A percentile compares a stretch with the other conserved stretches of the same genome.
phyloP scores from a whole-genome alignment of 352 stramenopile species.

The Globisporangium radiosum region DNA sequence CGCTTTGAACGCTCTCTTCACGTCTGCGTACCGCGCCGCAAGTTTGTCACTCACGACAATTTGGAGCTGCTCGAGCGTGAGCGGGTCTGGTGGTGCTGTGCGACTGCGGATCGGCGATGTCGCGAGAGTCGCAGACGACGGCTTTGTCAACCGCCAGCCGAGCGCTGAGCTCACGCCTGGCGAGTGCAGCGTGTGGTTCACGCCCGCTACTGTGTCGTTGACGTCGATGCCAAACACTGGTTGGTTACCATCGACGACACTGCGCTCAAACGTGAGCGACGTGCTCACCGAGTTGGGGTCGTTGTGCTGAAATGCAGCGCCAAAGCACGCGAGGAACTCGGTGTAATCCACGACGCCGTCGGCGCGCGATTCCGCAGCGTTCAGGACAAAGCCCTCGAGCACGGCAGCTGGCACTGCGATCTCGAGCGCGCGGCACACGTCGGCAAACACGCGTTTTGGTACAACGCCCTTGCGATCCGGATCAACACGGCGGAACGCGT shows the following conservation, averaged over 20 bases:
- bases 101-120: background rate
- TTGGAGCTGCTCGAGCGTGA: constrained; percentile 53
- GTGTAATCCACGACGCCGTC: constrained; percentile 43
- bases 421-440: constrained; percentile 27
- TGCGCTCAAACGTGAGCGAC: constrained; percentile 42
- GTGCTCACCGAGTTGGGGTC: constrained; percentile 63
- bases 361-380: constrained; percentile 9
- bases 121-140: background rate
- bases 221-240: constrained; percentile 12
- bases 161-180: constrained; percentile 35
- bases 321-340: constrained; percentile 59
- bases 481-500: constrained; percentile 46
- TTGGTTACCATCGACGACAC: constrained; percentile 14
- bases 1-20: constrained; percentile 38
- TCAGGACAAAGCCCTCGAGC: constrained; percentile 40
- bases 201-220: constrained; percentile 1
- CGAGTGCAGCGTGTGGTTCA: constrained; percentile 48
- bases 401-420: constrained; percentile 22
- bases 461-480: constrained; percentile 26
- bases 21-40: constrained; percentile 27
- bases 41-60: constrained; percentile 58
- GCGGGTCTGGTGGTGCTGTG: constrained; percentile 16
- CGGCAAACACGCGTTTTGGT: constrained; percentile 30
- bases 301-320: constrained; percentile 50
- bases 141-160: constrained; percentile 13